phyloP scores from a whole-genome alignment of 352 stramenopile genomes.

The Aphanomyces euteiches region DNA sequence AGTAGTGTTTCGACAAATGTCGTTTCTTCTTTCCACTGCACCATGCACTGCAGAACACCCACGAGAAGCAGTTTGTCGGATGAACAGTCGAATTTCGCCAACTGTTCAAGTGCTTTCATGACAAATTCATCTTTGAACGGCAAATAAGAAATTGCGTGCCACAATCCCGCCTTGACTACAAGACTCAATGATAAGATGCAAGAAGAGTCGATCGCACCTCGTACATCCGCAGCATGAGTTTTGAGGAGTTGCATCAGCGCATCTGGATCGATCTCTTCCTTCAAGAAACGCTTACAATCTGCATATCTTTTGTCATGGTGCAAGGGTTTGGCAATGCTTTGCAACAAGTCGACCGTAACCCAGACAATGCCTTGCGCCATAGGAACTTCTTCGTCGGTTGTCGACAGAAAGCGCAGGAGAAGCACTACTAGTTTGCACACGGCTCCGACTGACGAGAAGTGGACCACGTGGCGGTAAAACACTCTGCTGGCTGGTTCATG shows the following conservation, averaged over 20 bases:
- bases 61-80: constrained; percentile 13
- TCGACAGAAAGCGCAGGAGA: constrained; percentile 54
- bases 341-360: constrained; percentile 13
- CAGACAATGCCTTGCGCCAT: background rate
- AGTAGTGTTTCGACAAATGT: constrained; percentile 26
- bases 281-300: constrained; percentile 11
- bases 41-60: constrained; percentile 14
- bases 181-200: background rate
- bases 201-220: background rate
- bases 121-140: constrained; percentile 23
- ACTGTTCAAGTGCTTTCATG: constrained; percentile 5
- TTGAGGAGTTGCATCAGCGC: background rate
- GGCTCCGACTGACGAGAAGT: constrained; percentile 70
- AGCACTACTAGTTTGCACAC: constrained; percentile 79
- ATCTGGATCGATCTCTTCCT: background rate
- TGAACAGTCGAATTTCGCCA: constrained; percentile 24
- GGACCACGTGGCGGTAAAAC: constrained; percentile 74
- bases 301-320: constrained; percentile 14
- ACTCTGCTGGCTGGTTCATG: constrained; percentile 75
- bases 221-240: background rate
- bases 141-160: constrained; percentile 18
- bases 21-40: constrained; percentile 13
- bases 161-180: constrained; percentile 6
- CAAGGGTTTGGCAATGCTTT: constrained; percentile 13
- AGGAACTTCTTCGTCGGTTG: background rate